Evolutionary conservation across 108 stramenopile species (phyloP).

Genomic region (Nitzschia putrida): DNA sequence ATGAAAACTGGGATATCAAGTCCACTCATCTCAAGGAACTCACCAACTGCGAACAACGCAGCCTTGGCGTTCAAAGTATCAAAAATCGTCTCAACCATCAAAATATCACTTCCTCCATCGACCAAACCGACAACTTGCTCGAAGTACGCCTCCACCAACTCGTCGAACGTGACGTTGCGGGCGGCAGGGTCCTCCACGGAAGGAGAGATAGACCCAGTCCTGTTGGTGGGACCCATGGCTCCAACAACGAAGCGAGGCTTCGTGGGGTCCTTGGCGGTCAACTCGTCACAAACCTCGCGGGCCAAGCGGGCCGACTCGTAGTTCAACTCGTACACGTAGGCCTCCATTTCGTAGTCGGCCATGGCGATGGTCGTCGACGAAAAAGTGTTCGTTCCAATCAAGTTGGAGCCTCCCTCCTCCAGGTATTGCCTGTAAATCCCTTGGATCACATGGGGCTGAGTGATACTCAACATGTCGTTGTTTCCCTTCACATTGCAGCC

Average conservation of each 20-base stretch:
- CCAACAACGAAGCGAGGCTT: slow-evolving; percentile 97
- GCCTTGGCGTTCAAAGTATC: slow-evolving; percentile 99
- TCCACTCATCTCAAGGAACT: slow-evolving; percentile 88
- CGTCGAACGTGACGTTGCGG: slow-evolving; percentile 97
- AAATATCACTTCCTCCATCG: slow-evolving; percentile 94
- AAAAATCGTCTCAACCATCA: slow-evolving; percentile 99
- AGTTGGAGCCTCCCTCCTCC: slow-evolving; percentile 86
- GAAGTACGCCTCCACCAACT: slow-evolving; percentile 96
- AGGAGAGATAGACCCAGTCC: slow-evolving; percentile 95
- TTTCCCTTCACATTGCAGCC: slow-evolving; percentile 93
- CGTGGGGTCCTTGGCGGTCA: slow-evolving; percentile 91
- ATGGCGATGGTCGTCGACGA: slow-evolving; percentile 97
- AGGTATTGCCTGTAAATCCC: slow-evolving; percentile 94
- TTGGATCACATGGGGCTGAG: slow-evolving; percentile 93
- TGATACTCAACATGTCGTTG: slow-evolving; percentile 96
- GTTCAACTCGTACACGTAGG: slow-evolving; percentile 94
- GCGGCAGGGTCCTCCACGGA: slow-evolving; percentile 93
- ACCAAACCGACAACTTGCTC: slow-evolving; percentile 93
- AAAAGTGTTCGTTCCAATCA: slow-evolving; percentile 99
- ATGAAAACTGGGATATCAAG: slow-evolving; percentile 96
- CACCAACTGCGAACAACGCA: slow-evolving; percentile 91
- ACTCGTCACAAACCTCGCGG: slow-evolving; percentile 95
- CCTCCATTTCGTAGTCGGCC: slow-evolving; percentile 98
- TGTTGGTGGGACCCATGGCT: slow-evolving; percentile 97
- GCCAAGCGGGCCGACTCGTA: slow-evolving; percentile 91